A percentile compares a stretch with the other conserved stretches of the same genome.
Conservation (phyloP, 2,329 filamentous ascomycete genomes). For the Ophiostoma ips region DNA sequence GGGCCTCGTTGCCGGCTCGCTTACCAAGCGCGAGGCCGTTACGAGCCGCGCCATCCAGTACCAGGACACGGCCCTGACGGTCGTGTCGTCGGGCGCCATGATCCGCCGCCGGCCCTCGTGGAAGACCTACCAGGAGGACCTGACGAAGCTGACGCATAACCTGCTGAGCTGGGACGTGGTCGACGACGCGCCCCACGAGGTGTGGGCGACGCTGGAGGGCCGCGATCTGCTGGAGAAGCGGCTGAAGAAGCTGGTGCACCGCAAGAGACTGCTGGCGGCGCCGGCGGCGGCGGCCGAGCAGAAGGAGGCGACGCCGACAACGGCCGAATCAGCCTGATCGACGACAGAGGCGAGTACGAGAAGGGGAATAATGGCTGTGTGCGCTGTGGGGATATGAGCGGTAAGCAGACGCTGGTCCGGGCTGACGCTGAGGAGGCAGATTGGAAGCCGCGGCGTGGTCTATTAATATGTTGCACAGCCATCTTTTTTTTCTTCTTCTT, state of each 20-base stretch:
- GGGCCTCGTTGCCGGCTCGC: slow-evolving; percentile 69
- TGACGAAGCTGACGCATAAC: slow-evolving; percentile 67
- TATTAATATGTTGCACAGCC: too few species aligned
- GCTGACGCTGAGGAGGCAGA: too few species aligned
- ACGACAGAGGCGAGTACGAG: not conserved
- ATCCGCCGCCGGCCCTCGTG: slow-evolving; percentile 55
- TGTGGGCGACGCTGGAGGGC: slow-evolving; percentile 68
- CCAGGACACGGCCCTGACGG: slow-evolving; percentile 57
- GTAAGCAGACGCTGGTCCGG: too few species aligned
- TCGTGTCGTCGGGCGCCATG: slow-evolving; percentile 70
- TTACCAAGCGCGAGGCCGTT: slow-evolving; percentile 70
- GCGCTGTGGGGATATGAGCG: too few species aligned
- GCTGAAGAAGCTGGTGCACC: slow-evolving; percentile 50
- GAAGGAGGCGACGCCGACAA: not conserved
- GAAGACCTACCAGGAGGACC: slow-evolving; percentile 72
- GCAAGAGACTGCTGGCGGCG: slow-evolving; percentile 1
- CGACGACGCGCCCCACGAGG: slow-evolving; percentile 66
- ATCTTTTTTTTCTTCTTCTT: too few species aligned
- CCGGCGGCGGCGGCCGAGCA: not conserved
- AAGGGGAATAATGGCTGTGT: too few species aligned
- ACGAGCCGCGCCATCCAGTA: slow-evolving; percentile 69
- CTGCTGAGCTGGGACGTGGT: slow-evolving; percentile 78
- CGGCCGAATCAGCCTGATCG: not conserved
- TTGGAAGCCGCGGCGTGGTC: too few species aligned
- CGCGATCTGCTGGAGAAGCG: slow-evolving; percentile 65